These are phyloP conservation scores for Alternaria postmessia DNA, from an alignment of 2,329 filamentous ascomycete species.

Conservation along the genomic window DNA sequence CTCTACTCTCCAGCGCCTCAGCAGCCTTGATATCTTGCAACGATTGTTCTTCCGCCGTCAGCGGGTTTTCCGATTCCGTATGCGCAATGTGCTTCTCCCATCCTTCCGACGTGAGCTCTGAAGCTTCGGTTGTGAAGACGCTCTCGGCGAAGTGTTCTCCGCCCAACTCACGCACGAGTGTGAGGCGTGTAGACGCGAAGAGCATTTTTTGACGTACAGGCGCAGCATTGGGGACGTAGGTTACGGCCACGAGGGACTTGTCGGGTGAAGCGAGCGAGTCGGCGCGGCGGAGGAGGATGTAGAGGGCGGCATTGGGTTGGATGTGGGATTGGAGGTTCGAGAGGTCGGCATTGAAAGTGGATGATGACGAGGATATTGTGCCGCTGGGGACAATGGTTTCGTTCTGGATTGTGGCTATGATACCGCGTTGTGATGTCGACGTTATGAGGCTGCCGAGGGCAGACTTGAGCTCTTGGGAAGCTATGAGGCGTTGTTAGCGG, in stretches of 20 bases:
- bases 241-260: constrained; percentile 68
- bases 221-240: constrained; percentile 80
- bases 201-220: constrained; percentile 88
- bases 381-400: constrained; percentile 72
- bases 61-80: constrained; percentile 66
- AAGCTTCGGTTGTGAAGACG: constrained; percentile 73
- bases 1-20: constrained; percentile 76
- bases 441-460: constrained; percentile 75
- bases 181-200: constrained; percentile 79
- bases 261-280: constrained; percentile 54
- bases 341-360: constrained; percentile 71
- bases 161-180: constrained; percentile 78
- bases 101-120: constrained; percentile 73
- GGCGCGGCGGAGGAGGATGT: constrained; percentile 77
- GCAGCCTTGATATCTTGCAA: constrained; percentile 76
- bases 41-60: constrained; percentile 80
- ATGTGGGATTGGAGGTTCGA: constrained; percentile 68
- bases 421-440: constrained; percentile 69
- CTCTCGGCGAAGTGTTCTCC: constrained; percentile 80
- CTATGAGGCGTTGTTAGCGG: constrained; percentile 48
- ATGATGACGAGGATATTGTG: constrained; percentile 60
- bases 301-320: constrained; percentile 72
- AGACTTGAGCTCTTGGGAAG: constrained; percentile 77
- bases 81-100: constrained; percentile 79
- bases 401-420: constrained; percentile 72